Conservation (phyloP, 768 basidiomycete species). For the Tephrocybe sp. region DNA sequence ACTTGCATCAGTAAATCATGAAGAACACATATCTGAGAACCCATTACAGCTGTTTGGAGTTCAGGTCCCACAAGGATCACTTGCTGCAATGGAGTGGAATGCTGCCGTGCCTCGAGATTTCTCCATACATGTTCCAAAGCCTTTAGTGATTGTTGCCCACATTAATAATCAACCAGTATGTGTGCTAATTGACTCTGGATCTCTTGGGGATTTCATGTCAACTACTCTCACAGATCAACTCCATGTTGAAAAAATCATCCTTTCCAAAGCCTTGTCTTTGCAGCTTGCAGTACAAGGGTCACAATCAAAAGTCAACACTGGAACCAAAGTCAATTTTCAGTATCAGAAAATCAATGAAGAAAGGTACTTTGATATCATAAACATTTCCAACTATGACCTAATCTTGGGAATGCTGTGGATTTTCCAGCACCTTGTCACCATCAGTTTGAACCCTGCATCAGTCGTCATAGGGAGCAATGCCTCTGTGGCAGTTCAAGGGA, state of each 20-base stretch:
- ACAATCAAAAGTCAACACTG: constrained; percentile 31
- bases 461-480: constrained; percentile 23
- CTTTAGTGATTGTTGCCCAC: constrained; percentile 27
- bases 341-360: constrained; percentile 40
- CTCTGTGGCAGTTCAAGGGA: constrained; percentile 21
- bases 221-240: constrained; percentile 35
- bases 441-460: constrained; percentile 24
- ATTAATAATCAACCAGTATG: constrained; percentile 32
- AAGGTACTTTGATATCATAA: constrained; percentile 34
- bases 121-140: constrained; percentile 25
- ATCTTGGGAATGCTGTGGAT: constrained; percentile 40
- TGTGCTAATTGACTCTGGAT: constrained; percentile 31
- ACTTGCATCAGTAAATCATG: neutral
- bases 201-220: constrained; percentile 26
- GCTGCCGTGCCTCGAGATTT: constrained; percentile 18
- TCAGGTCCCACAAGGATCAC: neutral
- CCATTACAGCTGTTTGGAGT: neutral
- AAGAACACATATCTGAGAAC: neutral
- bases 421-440: constrained; percentile 25
- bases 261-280: constrained; percentile 30
- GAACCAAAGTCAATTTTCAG: constrained; percentile 21
- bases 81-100: constrained; percentile 22
- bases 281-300: constrained; percentile 43
- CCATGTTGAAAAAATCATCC: constrained; percentile 16
- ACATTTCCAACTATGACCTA: constrained; percentile 37